Conservation (phyloP, 2,329 filamentous ascomycete genomes). For the Coniochaeta sp. region DNA sequence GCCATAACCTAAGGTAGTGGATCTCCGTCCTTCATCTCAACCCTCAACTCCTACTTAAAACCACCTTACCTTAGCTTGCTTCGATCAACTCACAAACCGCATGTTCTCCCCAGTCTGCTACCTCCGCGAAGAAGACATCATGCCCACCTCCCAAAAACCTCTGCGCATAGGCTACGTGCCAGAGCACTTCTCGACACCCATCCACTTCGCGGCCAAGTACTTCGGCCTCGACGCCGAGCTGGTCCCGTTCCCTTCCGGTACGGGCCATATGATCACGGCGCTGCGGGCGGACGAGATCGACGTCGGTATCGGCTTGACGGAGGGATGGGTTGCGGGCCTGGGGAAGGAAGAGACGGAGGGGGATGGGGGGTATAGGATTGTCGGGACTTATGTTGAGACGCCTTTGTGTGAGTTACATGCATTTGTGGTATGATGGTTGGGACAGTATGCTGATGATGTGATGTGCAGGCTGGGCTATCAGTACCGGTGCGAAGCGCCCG, state of each 20-base stretch:
- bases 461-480: slow-evolving; percentile 96
- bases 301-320: slow-evolving; percentile 83
- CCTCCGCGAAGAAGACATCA: slow-evolving; percentile 6
- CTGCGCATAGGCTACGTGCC: slow-evolving; percentile 59
- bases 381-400: slow-evolving; percentile 91
- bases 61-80: no score
- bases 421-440: no score
- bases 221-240: slow-evolving; percentile 60
- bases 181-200: slow-evolving; percentile 88
- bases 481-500: slow-evolving; percentile 65
- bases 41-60: not conserved
- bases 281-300: slow-evolving; percentile 78
- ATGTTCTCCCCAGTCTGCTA: slow-evolving; percentile 12
- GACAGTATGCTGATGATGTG: no score
- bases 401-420: slow-evolving; percentile 59
- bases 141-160: slow-evolving; percentile 16
- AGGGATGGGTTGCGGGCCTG: slow-evolving; percentile 92
- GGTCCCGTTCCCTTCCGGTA: slow-evolving; percentile 83
- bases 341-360: slow-evolving; percentile 58
- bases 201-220: slow-evolving; percentile 80
- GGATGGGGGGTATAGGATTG: slow-evolving; percentile 70
- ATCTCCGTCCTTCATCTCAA: not conserved
- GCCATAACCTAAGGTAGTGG: no score
- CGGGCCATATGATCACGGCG: slow-evolving; percentile 90
- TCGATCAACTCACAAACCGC: no score